phyloP scores from a whole-genome alignment of 805 yeast genomes.

The Wickerhamiella sorbophila region DNA sequence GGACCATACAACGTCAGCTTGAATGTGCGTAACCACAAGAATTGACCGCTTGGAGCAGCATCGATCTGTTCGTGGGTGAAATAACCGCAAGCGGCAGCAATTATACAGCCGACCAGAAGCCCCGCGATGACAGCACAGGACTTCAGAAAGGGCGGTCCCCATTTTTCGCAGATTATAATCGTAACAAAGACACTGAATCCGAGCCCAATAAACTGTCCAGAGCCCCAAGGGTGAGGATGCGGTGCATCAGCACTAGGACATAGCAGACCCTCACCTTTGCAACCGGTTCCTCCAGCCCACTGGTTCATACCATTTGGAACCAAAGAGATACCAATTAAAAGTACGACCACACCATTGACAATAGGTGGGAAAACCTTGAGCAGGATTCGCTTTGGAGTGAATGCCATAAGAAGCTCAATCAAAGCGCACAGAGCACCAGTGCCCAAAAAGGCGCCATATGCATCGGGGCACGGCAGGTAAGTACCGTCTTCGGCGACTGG shows the following conservation, averaged over 20 bases:
- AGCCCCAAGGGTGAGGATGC: constrained; percentile 50
- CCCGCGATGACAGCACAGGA: constrained; percentile 84
- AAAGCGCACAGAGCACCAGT: constrained; percentile 62
- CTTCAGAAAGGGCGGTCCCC: constrained; percentile 85
- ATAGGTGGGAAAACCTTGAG: constrained; percentile 69
- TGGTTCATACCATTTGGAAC: constrained; percentile 59
- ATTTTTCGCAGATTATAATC: constrained; percentile 61
- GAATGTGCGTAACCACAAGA: constrained; percentile 76
- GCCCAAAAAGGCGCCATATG: constrained; percentile 68
- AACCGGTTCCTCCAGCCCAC: constrained; percentile 71
- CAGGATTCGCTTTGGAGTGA: constrained; percentile 54
- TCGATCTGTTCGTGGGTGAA: constrained; percentile 42
- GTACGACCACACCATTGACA: constrained; percentile 83
- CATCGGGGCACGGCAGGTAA: constrained; percentile 65
- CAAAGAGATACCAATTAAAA: constrained; percentile 59
- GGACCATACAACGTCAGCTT: constrained; percentile 64
- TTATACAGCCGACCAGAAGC: constrained; percentile 70
- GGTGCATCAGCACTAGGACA: constrained; percentile 40
- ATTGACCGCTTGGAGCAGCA: constrained; percentile 64
- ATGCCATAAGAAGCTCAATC: constrained; percentile 54
- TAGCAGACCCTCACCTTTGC: constrained; percentile 17
- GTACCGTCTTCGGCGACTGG: constrained; percentile 48
- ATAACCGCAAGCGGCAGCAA: constrained; percentile 78
- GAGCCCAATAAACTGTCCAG: constrained; percentile 69
- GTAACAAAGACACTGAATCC: constrained; percentile 67